Percentiles rank a stretch among this genome's conserved stretches.
Conservation (phyloP, 192 early-diverging fungal genomes). For the Diversispora epigaea region DNA sequence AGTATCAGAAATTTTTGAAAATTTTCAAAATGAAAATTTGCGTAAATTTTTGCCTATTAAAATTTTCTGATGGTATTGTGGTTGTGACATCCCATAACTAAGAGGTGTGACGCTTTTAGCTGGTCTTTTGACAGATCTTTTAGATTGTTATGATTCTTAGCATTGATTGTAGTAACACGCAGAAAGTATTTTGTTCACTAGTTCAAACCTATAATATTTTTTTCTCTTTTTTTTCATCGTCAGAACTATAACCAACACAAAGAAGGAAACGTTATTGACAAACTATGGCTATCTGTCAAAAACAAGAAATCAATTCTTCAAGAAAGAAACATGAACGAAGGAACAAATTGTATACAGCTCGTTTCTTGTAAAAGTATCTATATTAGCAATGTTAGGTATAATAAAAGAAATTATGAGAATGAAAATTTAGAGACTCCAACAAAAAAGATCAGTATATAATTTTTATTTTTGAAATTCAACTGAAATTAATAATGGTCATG, state of each 20-base stretch:
- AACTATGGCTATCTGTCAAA: conserved; percentile 7
- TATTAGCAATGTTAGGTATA: not conserved
- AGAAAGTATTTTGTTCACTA: not conserved
- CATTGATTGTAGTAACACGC: not conserved
- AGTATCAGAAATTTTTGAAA: too few species aligned
- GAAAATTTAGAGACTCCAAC: not conserved
- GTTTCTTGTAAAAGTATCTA: not conserved
- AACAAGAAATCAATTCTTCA: conserved; percentile 17
- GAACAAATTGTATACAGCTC: conserved; percentile 9
- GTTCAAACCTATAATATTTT: not conserved
- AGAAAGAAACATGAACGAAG: conserved; percentile 9
- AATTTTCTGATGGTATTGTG: conserved; percentile 8
- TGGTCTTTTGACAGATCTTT: conserved; percentile 17
- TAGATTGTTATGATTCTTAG: conserved; percentile 7
- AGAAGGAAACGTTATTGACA: not conserved
- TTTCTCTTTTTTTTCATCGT: not conserved
- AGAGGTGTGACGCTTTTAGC: conserved; percentile 5
- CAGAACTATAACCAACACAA: conserved; percentile 9
- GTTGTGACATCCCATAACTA: conserved; percentile 10
- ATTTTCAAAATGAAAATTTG: too few species aligned
- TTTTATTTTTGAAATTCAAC: not conserved
- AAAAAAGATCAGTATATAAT: conserved; percentile 4
- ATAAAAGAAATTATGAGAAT: conserved; percentile 8
- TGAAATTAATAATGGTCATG: not conserved
- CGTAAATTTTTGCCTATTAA: too few species aligned